Evolutionary conservation across 805 yeast species (phyloP), one percentile per base, ranked within the genome.

Genomic region (Wickerhamia fluorescens): DNA sequence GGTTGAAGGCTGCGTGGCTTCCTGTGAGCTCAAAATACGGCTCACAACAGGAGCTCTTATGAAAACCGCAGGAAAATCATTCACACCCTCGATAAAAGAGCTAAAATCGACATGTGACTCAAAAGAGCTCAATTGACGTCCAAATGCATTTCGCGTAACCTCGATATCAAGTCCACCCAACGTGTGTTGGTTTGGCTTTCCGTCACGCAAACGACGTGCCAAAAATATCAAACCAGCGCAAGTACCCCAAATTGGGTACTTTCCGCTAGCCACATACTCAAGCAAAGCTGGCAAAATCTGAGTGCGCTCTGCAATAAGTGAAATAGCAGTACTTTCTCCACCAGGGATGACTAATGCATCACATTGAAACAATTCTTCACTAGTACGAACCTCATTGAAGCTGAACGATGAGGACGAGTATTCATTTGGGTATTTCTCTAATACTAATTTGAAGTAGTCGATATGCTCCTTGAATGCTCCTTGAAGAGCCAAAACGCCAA

Each of bases 221-320:
- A 83, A 57, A 38, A 81, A 65, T 29, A 83, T 82, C 41, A 83
- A 57, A 3, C 94, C 94, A 3, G 94, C 94, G 53, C 94, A 83
- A 1, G 94, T 83, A 0, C 94, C 94, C 94, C 94, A 83, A 8
- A 75, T 68, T 1, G 83, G 76, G 36, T 68, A 71, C 8, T 35
- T 27, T 13, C 57, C 55, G 6, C 66, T 56, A 27, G 66, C 61
- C 14, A 76, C 72, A 48, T 70, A 74, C 8, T 58, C 47, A 23
- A 63, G 52, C 31, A 82, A 55, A 2, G 81, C 79, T 15, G 65
- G 62, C 12, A 77, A 54, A 42, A 82, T 46, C 1, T 72, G 70
- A 0, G 76, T 68, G 31, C 86, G 56, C 47, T 79, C 80, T 1
- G 89, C 80, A 20, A 82, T 72, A 16, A 78, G 56, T 0, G 88